A percentile compares a stretch with the other conserved stretches of the same genome.
phyloP scores from a whole-genome alignment of 2,329 filamentous ascomycete species.

The Sporothrix brunneoviolacea region DNA sequence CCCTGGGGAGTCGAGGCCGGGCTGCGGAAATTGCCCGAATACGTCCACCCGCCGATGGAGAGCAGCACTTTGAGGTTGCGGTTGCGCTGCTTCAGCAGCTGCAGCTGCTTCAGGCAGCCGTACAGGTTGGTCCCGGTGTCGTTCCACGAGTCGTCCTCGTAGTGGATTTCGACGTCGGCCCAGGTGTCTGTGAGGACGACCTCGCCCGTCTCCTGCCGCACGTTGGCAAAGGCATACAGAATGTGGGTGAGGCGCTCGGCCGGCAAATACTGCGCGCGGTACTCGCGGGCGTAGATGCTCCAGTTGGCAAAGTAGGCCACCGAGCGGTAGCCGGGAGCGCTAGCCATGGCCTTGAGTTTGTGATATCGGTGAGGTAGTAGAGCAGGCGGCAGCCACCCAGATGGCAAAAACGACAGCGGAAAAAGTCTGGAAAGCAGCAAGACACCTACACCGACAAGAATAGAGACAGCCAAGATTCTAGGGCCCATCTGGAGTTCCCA shows the following conservation, averaged over 20 bases:
- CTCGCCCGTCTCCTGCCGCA: slow-evolving; percentile 70
- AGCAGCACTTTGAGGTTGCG: slow-evolving; percentile 79
- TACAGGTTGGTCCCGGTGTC: slow-evolving; percentile 74
- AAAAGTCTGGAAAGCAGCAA: too few relatives aligned
- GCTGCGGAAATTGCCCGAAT: slow-evolving; percentile 72
- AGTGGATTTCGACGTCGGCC: slow-evolving; percentile 68
- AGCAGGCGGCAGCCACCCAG: background rate
- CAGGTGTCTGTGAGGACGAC: slow-evolving; percentile 59
- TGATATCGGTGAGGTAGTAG: background rate
- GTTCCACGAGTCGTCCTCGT: slow-evolving; percentile 62
- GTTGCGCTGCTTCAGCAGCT: slow-evolving; percentile 73
- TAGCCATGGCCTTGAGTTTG: background rate
- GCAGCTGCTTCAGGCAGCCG: slow-evolving; percentile 83
- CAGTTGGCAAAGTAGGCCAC: slow-evolving; percentile 73
- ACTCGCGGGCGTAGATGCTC: slow-evolving; percentile 82
- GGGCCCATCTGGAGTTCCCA: too few relatives aligned
- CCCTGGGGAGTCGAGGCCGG: slow-evolving; percentile 66
- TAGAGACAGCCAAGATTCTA: too few relatives aligned
- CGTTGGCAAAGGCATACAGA: slow-evolving; percentile 86
- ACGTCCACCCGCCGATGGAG: slow-evolving; percentile 90
- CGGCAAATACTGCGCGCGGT: slow-evolving; percentile 78
- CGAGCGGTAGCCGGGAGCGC: slow-evolving; percentile 47
- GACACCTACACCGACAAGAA: too few relatives aligned
- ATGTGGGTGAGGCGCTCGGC: slow-evolving; percentile 78
- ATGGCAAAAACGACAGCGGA: too few relatives aligned